Evolutionary conservation across 257 asterid genomes (phyloP).

Genomic region (Solanum stenotomum): DNA sequence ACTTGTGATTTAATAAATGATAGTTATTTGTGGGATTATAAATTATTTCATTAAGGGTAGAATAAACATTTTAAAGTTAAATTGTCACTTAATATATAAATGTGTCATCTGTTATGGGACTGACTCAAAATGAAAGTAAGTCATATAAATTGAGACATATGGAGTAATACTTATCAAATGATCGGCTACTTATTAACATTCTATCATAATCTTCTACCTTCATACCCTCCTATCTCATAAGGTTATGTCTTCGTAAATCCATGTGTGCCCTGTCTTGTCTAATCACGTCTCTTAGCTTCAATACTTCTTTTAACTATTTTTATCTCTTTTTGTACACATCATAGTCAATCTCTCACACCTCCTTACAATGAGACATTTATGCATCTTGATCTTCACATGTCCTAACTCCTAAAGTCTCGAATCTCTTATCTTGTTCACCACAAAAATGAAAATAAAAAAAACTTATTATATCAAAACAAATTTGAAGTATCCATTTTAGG

Average conservation of each 20-base stretch:
- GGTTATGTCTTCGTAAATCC: background rate
- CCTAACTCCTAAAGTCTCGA: background rate
- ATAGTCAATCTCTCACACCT: background rate
- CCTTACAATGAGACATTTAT: background rate
- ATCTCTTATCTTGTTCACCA: background rate
- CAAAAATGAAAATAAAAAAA: background rate
- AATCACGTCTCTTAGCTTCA: background rate
- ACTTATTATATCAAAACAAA: no score
- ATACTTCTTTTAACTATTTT: background rate
- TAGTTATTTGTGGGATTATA: rapidly evolving
- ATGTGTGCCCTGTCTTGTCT: rapidly evolving
- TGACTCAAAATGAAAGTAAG: no score
- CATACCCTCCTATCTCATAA: background rate
- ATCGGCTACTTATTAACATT: background rate
- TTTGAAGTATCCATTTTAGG: background rate
- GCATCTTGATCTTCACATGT: background rate
- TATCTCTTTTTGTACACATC: background rate
- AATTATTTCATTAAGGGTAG: no score
- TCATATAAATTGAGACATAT: no score
- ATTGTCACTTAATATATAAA: no score
- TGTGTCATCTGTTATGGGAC: rapidly evolving
- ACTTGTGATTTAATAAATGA: no score
- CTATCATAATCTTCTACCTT: background rate
- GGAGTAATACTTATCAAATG: no score
- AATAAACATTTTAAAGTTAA: no score